Evolutionary conservation across 2,329 filamentous ascomycete genomes (phyloP).

Genomic region (Ascochyta viciae-villosae): DNA sequence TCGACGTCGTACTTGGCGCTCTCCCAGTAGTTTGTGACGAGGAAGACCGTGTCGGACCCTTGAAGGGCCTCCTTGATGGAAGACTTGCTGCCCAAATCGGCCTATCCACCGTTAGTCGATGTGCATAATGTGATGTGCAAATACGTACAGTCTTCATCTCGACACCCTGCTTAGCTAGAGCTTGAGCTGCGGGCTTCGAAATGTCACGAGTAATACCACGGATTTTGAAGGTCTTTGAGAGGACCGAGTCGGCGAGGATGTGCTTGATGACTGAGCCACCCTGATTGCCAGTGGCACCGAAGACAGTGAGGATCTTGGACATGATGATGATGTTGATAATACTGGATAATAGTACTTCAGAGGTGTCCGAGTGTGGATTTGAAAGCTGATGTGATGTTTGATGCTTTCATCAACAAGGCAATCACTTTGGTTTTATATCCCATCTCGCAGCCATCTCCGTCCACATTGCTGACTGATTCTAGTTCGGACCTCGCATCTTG

Average conservation of each 20-base stretch:
- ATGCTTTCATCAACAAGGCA: neutral
- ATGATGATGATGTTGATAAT: conserved; percentile 6
- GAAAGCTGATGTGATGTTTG: neutral
- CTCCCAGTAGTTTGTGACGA: conserved; percentile 50
- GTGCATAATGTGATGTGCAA: neutral
- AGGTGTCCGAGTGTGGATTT: neutral
- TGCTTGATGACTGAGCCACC: conserved; percentile 57
- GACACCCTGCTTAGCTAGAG: conserved; percentile 25
- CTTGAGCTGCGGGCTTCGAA: conserved; percentile 28
- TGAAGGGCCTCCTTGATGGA: conserved; percentile 53
- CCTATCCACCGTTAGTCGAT: conserved; percentile 46
- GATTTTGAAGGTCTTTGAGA: conserved; percentile 57
- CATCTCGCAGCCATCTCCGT: neutral
- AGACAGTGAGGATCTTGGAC: conserved; percentile 48
- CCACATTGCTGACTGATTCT: conserved; percentile 5
- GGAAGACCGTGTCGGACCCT: conserved; percentile 58
- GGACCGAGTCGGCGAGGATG: conserved; percentile 54
- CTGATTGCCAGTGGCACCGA: conserved; percentile 62
- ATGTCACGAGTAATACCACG: conserved; percentile 60
- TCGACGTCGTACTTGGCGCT: conserved; percentile 21
- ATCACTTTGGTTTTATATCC: conserved; percentile 1
- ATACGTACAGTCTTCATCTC: conserved; percentile 27
- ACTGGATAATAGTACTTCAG: neutral
- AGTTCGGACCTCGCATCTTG: neutral
- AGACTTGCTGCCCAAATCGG: conserved; percentile 49